Percentiles rank a stretch among this genome's conserved stretches.
These are phyloP conservation scores for Takashimella tepidaria DNA, from an alignment of 1,284 basidiomycete genomes.

Conservation along the genomic window DNA sequence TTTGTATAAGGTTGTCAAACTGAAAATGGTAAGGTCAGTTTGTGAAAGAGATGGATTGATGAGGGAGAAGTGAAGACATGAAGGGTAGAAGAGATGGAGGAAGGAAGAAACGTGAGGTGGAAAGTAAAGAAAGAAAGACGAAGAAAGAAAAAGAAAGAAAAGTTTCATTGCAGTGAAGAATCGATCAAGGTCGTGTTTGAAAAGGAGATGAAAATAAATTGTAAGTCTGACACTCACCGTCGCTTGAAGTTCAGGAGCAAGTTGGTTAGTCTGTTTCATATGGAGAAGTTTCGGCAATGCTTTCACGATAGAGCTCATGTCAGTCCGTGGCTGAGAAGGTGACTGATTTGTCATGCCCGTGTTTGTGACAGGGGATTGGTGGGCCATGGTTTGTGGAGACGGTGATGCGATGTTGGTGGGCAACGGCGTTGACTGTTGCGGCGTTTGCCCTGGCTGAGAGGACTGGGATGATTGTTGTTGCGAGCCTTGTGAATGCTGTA, in stretches of 20 bases:
- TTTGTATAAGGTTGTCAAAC: conserved; percentile 15
- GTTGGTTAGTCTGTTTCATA: conserved; percentile 12
- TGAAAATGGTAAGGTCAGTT: too few relatives aligned
- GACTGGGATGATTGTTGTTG: conserved; percentile 6
- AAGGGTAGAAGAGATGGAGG: too few relatives aligned
- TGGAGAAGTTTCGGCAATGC: conserved; percentile 15
- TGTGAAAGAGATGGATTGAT: too few relatives aligned
- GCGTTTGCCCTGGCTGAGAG: not conserved
- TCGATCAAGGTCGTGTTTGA: not conserved
- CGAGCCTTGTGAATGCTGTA: too few relatives aligned
- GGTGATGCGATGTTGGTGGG: not conserved
- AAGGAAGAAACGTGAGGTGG: too few relatives aligned
- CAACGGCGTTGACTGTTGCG: not conserved
- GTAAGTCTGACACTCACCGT: conserved; percentile 10
- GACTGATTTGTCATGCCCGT: not conserved
- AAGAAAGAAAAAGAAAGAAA: too few relatives aligned
- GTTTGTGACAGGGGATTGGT: not conserved
- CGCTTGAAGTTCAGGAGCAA: conserved; percentile 16
- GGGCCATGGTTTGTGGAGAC: not conserved
- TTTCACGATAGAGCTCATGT: not conserved
- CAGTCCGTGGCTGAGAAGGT: not conserved
- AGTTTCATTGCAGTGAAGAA: too few relatives aligned
- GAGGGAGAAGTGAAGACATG: too few relatives aligned
- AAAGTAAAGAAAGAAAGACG: too few relatives aligned
- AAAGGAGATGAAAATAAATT: not conserved